Conservation (phyloP, 192 early-diverging fungal genomes). For the Coemansia sp. region DNA sequence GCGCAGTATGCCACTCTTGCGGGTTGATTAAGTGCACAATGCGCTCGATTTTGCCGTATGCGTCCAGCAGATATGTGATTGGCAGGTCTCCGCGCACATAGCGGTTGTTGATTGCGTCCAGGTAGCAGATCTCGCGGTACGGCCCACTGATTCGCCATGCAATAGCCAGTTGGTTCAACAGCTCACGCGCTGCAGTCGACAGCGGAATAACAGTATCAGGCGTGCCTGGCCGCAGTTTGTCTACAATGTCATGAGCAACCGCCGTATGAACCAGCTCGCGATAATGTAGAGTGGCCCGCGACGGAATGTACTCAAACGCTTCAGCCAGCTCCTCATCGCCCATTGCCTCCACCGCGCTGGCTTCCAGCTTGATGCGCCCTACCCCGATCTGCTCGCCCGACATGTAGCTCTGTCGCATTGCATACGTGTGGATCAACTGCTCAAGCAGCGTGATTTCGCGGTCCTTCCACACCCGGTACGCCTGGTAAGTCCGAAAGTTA, state of each 20-base stretch:
- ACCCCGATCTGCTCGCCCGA: constrained; percentile 42
- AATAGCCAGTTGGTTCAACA: constrained; percentile 46
- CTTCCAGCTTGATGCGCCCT: constrained; percentile 37
- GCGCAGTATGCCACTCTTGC: constrained; percentile 43
- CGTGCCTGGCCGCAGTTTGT: constrained; percentile 9
- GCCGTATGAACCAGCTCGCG: constrained; percentile 30
- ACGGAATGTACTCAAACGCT: constrained; percentile 51
- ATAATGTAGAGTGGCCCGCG: constrained; percentile 34
- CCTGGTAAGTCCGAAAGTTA: constrained; percentile 34
- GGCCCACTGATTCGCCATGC: constrained; percentile 50
- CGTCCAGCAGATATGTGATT: constrained; percentile 43
- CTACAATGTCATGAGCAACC: constrained; percentile 40
- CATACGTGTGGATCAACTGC: constrained; percentile 47
- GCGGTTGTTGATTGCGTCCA: constrained; percentile 40
- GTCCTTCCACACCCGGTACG: constrained; percentile 52
- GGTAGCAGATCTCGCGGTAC: constrained; percentile 48
- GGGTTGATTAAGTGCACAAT: constrained; percentile 52
- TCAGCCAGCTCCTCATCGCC: constrained; percentile 34
- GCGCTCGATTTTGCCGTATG: constrained; percentile 48
- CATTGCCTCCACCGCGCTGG: constrained; percentile 28
- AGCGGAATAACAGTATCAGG: constrained; percentile 26
- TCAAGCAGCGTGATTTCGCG: constrained; percentile 51
- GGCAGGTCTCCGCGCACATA: constrained; percentile 38
- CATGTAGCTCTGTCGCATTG: constrained; percentile 45
- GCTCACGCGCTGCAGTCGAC: constrained; percentile 35